phyloP scores from a whole-genome alignment of 1,139 yeast species.

The Pichia terricola region DNA sequence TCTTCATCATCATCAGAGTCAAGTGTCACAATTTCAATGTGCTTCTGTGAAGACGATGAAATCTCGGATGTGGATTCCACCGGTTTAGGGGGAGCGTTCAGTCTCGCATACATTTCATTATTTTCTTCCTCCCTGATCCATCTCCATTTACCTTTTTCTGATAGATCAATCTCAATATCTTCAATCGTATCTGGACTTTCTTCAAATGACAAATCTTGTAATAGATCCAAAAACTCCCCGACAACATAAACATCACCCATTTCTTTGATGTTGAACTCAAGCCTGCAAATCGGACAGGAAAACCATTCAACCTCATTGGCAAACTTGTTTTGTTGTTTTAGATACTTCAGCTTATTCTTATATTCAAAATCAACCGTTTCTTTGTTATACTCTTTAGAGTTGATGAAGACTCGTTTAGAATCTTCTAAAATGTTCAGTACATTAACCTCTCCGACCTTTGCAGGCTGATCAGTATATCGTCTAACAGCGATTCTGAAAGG shows the following conservation, averaged over 20 bases:
- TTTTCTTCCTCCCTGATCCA: constrained; percentile 14
- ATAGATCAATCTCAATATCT: constrained; percentile 17
- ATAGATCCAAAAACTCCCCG: constrained; percentile 21
- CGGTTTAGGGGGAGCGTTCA: neutral
- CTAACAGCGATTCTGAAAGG: constrained; percentile 20
- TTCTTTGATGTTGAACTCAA: constrained; percentile 22
- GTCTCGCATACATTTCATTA: neutral
- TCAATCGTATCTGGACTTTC: constrained; percentile 9
- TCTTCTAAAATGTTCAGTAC: constrained; percentile 19
- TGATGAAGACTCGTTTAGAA: constrained; percentile 17
- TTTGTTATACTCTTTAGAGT: constrained; percentile 15
- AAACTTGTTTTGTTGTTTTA: constrained; percentile 12
- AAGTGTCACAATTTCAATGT: constrained; percentile 9
- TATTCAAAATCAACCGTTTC: constrained; percentile 17
- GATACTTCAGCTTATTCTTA: constrained; percentile 11
- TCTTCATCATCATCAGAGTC: constrained; percentile 14
- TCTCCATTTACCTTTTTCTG: constrained; percentile 19
- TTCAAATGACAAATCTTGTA: constrained; percentile 12
- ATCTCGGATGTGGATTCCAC: neutral
- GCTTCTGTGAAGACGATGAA: neutral
- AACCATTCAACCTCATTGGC: constrained; percentile 22
- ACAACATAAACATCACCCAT: constrained; percentile 24
- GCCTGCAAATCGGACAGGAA: constrained; percentile 24
- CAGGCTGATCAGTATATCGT: constrained; percentile 9
- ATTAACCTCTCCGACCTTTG: constrained; percentile 12